Conservation (phyloP, 1,284 basidiomycete genomes). For the Ustilago hordei region DNA sequence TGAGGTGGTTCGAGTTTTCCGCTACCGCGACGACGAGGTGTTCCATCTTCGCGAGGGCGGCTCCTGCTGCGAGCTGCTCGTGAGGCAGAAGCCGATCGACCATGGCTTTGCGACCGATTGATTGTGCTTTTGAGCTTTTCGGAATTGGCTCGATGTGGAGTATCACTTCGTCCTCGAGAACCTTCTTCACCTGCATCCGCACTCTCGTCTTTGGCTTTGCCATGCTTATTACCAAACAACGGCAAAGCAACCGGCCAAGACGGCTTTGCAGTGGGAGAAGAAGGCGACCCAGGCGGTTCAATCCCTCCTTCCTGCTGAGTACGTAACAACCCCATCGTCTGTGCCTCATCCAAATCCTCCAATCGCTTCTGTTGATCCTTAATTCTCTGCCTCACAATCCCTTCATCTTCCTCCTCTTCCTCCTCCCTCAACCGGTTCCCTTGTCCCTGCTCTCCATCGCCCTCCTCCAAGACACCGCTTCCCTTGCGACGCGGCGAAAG, state of each 20-base stretch:
- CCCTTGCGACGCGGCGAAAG: slow-evolving; percentile 11
- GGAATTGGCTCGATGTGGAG: slow-evolving; percentile 21
- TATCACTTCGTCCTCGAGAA: slow-evolving; percentile 15
- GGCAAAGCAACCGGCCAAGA: slow-evolving; percentile 33
- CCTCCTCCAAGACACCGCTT: slow-evolving; percentile 13
- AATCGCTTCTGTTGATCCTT: slow-evolving; percentile 34
- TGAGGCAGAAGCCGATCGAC: slow-evolving; percentile 31
- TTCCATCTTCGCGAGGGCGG: slow-evolving; percentile 3
- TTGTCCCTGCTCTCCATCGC: not conserved
- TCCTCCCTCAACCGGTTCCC: slow-evolving; percentile 4
- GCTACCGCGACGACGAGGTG: slow-evolving; percentile 4
- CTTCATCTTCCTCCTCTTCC: slow-evolving; percentile 36
- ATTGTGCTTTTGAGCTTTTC: slow-evolving; percentile 16
- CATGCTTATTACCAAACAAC: slow-evolving; percentile 20
- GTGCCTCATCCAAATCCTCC: slow-evolving; percentile 46
- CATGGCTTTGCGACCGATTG: not conserved
- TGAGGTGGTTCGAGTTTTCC: slow-evolving; percentile 12
- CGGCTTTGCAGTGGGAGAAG: slow-evolving; percentile 13
- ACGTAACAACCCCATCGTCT: slow-evolving; percentile 34
- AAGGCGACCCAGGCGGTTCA: slow-evolving; percentile 25
- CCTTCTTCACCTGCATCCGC: not conserved
- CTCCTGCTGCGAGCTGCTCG: slow-evolving; percentile 23
- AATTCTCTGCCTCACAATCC: slow-evolving; percentile 31
- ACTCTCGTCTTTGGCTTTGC: slow-evolving; percentile 7
- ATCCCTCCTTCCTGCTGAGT: slow-evolving; percentile 44